These are phyloP conservation scores for Micromonas pusilla DNA, from an alignment of 139 green algal species.

Conservation along the genomic window DNA sequence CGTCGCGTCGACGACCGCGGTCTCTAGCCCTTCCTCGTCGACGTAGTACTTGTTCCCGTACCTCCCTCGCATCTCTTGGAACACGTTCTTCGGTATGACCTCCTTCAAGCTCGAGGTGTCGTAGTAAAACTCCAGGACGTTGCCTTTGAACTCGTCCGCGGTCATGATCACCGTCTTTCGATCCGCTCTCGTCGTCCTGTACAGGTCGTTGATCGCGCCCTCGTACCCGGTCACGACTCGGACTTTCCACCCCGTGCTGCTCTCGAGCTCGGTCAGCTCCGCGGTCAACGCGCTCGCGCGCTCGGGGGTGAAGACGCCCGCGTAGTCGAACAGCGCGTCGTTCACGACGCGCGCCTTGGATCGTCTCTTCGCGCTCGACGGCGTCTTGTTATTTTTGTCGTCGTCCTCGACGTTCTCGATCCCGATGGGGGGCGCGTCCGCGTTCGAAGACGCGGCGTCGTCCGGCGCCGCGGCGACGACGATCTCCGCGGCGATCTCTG, in stretches of 20 bases:
- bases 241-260: constrained; percentile 8
- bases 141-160: constrained; percentile 18
- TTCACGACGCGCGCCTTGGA: too few species aligned
- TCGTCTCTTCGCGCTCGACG: too few species aligned
- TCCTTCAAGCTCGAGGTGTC: neutral
- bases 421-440: too few species aligned
- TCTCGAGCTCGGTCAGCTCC: neutral
- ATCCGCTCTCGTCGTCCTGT: neutral
- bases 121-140: constrained; percentile 22
- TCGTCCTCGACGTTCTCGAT: too few species aligned
- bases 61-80: constrained; percentile 2
- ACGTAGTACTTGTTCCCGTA: constrained; percentile 17
- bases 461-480: too few species aligned
- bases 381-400: too few species aligned
- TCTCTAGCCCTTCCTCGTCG: neutral
- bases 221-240: constrained; percentile 19
- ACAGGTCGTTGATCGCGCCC: neutral
- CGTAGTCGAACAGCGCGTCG: neutral
- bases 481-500: too few species aligned
- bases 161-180: constrained; percentile 9
- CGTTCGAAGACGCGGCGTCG: too few species aligned
- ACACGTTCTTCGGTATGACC: constrained; percentile 8
- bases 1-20: neutral
- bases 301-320: neutral
- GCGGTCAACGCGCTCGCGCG: neutral